Evolutionary conservation across 1,139 yeast genomes (phyloP), one percentile per base, ranked within the genome.

Genomic region (Taphrina confusa): DNA sequence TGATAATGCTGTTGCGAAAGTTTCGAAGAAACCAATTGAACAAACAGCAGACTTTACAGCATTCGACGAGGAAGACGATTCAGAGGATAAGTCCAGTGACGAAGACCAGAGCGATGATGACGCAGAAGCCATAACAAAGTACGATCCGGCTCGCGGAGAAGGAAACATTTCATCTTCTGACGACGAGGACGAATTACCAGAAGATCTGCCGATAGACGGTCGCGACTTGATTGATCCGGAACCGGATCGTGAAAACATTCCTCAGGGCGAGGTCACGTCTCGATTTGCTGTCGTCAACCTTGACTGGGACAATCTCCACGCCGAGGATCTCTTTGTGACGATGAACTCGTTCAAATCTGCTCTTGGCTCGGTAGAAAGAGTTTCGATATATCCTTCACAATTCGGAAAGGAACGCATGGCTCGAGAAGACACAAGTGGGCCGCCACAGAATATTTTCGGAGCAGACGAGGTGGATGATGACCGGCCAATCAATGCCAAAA

Each of bases 231-330:
- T 77, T 8, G 84, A 82, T 62, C 74, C 80, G 42, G 86, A 85
- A 37, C 91, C 84, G 66, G 80, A 78, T 23, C 76, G 75, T 33
- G 71, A 73, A 6, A 79, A 81, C 61, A 87, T 94, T 11, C 92
- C 87, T 56, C 84, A 83, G 63, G 95, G 96, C 45, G 97, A 91
- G 1, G 96, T 96, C 28, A 79, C 95, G 0, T 75, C 76, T 36
- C 76, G 87, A 4, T 78, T 94, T 70, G 98, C 98, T 0, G 96
- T 85, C 1, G 98, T 94, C 31, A 94, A 94, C 69, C 78, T 94
- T 80, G 98, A 94, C 71, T 94, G 98, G 98, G 99, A 94, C 68
- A 87, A 92, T 69, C 78, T 94, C 20, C 80, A 83, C 57, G 87
- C 97, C 0, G 83, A 82, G 11, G 98, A 92, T 71, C 73, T 94